Conservation (phyloP, 148 eudicot species). For the Polygonum maritimum region DNA sequence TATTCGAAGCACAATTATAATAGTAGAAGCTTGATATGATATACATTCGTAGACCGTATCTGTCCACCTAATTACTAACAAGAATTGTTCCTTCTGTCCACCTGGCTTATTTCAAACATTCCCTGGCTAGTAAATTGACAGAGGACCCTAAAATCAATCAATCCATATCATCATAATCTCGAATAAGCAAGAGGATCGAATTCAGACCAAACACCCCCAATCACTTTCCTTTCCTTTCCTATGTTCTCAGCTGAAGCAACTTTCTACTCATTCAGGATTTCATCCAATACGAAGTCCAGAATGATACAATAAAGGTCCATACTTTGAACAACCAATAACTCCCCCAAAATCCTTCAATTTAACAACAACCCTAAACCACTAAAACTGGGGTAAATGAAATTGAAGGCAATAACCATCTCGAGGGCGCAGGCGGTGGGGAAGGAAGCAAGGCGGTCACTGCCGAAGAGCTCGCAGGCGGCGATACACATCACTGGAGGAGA, state of each 20-base stretch:
- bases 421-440: conserved; percentile 97
- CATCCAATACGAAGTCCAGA: background rate
- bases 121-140: background rate
- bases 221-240: background rate
- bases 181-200: no score
- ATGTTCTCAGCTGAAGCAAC: background rate
- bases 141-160: background rate
- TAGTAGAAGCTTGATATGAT: no score
- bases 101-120: background rate
- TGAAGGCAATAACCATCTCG: conserved; percentile 51
- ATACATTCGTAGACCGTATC: no score
- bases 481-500: conserved; percentile 92
- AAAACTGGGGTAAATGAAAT: background rate
- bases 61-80: no score
- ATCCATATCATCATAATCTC: background rate
- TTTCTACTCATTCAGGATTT: background rate
- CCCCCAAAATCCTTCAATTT: no score
- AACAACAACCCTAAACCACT: background rate
- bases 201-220: background rate
- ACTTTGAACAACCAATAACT: no score
- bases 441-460: conserved; percentile 67
- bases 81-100: no score
- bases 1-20: no score
- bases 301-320: no score
- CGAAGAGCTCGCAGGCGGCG: conserved; percentile 85